A percentile compares a stretch with the other conserved stretches of the same genome.
Conservation (phyloP, 2,329 filamentous ascomycete genomes). For the Xylaria arbuscula region DNA sequence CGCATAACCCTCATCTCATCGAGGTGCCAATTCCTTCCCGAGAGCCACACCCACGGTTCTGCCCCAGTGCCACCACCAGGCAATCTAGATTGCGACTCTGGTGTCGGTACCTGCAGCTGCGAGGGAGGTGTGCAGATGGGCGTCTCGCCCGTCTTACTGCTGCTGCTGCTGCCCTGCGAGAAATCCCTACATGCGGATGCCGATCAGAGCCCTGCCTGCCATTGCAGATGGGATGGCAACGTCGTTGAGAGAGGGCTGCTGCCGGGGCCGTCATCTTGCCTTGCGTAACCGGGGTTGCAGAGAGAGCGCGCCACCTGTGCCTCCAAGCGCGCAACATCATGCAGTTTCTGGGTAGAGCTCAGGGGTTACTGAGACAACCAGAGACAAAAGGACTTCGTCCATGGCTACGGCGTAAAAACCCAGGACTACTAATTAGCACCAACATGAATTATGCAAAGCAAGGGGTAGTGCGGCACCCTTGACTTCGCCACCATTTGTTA, state of each 20-base stretch:
- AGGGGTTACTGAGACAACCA: constrained; percentile 21
- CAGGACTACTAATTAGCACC: constrained; percentile 26
- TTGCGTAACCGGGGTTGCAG: constrained; percentile 37
- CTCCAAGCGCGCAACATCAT: constrained; percentile 16
- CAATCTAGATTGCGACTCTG: constrained; percentile 27
- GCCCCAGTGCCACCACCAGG: constrained; percentile 43
- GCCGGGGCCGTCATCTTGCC: constrained; percentile 17
- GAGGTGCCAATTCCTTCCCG: constrained; percentile 39
- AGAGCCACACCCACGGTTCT: constrained; percentile 42
- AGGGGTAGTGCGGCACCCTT: constrained; percentile 30
- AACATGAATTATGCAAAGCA: constrained; percentile 37
- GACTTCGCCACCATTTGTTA: constrained; percentile 41
- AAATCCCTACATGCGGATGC: not conserved
- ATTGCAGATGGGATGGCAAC: constrained; percentile 20
- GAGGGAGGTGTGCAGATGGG: constrained; percentile 38
- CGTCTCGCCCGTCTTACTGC: constrained; percentile 43
- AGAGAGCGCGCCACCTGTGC: constrained; percentile 43
- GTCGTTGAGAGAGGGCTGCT: constrained; percentile 22
- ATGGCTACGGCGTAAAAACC: constrained; percentile 26
- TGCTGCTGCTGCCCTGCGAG: not conserved
- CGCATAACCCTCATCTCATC: constrained; percentile 38
- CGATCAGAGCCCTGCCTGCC: constrained; percentile 22
- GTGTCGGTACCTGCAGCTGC: constrained; percentile 36
- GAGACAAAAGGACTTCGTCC: constrained; percentile 24
- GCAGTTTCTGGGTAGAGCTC: constrained; percentile 7